Conservation (phyloP, 257 asterid species). For the Ilex asprella region DNA sequence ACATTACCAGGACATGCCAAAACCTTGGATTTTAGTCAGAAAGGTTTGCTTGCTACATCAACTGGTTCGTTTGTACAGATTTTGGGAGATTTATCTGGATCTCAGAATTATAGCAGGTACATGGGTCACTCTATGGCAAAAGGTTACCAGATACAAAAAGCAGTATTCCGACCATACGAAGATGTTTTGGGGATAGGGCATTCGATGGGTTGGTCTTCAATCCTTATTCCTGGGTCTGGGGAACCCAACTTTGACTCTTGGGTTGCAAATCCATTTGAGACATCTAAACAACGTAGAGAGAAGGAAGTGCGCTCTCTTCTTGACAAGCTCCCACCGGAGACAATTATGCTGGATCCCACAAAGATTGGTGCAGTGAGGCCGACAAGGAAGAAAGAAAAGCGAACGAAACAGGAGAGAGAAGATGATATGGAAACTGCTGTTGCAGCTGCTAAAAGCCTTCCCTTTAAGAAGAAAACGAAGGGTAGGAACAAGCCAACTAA, state of each 20-base stretch:
- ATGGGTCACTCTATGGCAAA: constrained; percentile 75
- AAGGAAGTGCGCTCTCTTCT: constrained; percentile 80
- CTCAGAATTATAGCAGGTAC: constrained; percentile 53
- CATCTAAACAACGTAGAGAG: constrained; percentile 77
- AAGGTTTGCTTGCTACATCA: constrained; percentile 70
- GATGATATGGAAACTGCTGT: constrained; percentile 64
- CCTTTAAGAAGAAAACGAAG: constrained; percentile 72
- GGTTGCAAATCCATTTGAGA: constrained; percentile 89
- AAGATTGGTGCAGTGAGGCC: constrained; percentile 76
- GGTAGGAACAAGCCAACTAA: constrained; percentile 88
- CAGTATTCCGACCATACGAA: constrained; percentile 74
- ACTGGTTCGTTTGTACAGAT: constrained; percentile 70
- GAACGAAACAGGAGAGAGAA: constrained; percentile 43
- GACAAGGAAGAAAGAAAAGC: constrained; percentile 43
- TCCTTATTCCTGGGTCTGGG: constrained; percentile 71
- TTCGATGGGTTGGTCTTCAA: constrained; percentile 84
- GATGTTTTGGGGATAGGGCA: constrained; percentile 89
- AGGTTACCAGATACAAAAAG: constrained; percentile 69
- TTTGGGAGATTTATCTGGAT: constrained; percentile 48
- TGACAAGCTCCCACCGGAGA: constrained; percentile 92
- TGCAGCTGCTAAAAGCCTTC: constrained; percentile 42
- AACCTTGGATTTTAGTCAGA: constrained; percentile 73
- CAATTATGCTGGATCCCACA: constrained; percentile 90
- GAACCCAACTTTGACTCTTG: constrained; percentile 88
- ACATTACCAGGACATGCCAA: constrained; percentile 50